These are phyloP conservation scores for Trichoderma orchidacearum DNA, from an alignment of 495 filamentous ascomycete species.

Conservation along the genomic window DNA sequence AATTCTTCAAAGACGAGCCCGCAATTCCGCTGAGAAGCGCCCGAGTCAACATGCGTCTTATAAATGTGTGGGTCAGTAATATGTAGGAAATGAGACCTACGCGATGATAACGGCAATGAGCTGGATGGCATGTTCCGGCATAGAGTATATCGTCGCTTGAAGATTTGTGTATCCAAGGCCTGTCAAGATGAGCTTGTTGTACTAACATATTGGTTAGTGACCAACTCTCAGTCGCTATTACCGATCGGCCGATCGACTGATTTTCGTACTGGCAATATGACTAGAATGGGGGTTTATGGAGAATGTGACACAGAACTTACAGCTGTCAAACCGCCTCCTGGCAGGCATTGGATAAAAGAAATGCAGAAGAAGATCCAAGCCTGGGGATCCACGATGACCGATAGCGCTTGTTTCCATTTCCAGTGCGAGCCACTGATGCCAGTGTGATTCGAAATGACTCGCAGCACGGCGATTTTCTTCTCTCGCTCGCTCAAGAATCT, in stretches of 20 bases:
- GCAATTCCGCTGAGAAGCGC: not conserved
- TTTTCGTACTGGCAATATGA: no score
- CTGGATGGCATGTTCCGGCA: conserved; percentile 7
- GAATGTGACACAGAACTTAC: not conserved
- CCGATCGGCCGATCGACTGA: no score
- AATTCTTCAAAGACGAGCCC: not conserved
- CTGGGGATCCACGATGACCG: not conserved
- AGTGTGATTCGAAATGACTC: not conserved
- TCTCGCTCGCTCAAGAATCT: not conserved
- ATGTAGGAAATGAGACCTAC: not conserved
- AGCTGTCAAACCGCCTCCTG: not conserved
- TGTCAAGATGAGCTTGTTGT: conserved; percentile 7
- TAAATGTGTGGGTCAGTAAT: no score
- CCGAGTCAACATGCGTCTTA: no score
- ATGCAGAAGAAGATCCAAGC: not conserved
- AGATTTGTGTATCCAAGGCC: conserved; percentile 7
- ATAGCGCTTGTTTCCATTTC: not conserved
- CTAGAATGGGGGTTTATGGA: no score
- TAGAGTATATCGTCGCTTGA: conserved; percentile 4
- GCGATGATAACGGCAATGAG: not conserved
- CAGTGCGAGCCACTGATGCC: not conserved
- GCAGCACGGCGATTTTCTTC: not conserved
- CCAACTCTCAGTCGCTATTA: no score
- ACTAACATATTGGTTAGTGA: conserved; percentile 3
- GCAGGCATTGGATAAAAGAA: not conserved